Conservation (phyloP, 2,329 filamentous ascomycete species). For the Didymella pomorum region DNA sequence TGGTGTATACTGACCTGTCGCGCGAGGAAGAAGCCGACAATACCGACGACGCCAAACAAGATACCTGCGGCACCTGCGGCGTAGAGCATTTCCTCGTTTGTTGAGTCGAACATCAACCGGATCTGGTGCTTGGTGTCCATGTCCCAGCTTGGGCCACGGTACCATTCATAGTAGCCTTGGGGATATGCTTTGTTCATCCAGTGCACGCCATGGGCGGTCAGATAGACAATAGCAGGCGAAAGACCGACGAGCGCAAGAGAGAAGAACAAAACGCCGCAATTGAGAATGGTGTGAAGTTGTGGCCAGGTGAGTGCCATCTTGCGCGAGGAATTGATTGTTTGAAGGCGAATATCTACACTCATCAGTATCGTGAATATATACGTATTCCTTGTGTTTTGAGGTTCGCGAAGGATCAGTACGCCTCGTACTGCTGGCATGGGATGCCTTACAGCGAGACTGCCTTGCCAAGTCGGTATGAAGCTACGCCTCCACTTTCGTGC, state of each 20-base stretch:
- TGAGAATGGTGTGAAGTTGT: conserved; percentile 12
- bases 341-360: not conserved
- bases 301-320: conserved; percentile 13
- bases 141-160: conserved; percentile 15
- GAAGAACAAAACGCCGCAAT: conserved; percentile 2
- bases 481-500: not conserved
- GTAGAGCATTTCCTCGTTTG: conserved; percentile 11
- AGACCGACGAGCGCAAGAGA: conserved; percentile 15
- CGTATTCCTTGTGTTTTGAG: not conserved
- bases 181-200: conserved; percentile 3
- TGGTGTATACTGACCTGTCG: not conserved
- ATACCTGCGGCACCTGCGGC: conserved; percentile 5
- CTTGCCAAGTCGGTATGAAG: conserved; percentile 9
- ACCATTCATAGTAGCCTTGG: conserved; percentile 13
- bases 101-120: conserved; percentile 2
- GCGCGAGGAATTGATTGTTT: not conserved
- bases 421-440: not conserved
- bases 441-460: conserved; percentile 10
- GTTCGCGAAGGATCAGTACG: not conserved
- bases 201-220: conserved; percentile 16
- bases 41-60: conserved; percentile 3
- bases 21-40: not conserved
- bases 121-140: conserved; percentile 3
- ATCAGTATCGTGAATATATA: not conserved
- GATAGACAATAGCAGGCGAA: conserved; percentile 11